Base-by-base conservation (phyloP, 2,329 filamentous ascomycete species). In the Botrytis fragariae region DNA sequence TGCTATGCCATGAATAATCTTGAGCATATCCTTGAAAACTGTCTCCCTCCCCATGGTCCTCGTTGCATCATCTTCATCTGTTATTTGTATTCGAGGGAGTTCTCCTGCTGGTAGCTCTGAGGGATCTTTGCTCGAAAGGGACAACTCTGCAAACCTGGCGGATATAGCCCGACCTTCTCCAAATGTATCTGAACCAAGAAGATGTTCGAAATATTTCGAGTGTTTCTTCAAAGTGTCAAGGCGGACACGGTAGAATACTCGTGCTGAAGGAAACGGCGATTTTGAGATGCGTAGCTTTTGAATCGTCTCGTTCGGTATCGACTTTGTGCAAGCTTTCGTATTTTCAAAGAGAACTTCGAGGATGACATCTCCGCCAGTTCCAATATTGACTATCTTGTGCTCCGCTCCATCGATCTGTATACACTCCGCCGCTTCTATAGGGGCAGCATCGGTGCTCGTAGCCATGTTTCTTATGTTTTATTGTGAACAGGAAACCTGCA, bases 51-150 rank as follows among this genome's bases (percentile, higher is more conserved):
- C 86, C 18, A 88, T 86, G 48, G 86, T 86, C 68, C 83, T 84
- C 12, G 91, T 92, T 35, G 90, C 91, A 74, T 90, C 87, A 74
- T 93, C 92, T 45, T 93, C 88, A 77, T 94, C 90, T 2, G 86
- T 83, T 77, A 94, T 91, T 61, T 83, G 78, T 71, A 94, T 85
- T 79, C 85, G 84, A 3, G 92, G 92, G n/a, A 94, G 84, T 45
- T 88, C 85, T 1, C 81, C 76, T 14, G 83, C 77, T 16, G 85
- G 84, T 3, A 86, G 85, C 62, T 88, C 85, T 25, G 82, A 82
- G 1, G 89, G 84, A 61, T 83, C 83, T 39, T 87, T 77, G 69
- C 86, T 84, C 37, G 82, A 80, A 35, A 75, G 51, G 4, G 83
- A 81, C 25, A 94, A 84, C 5, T 82, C 81, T 8, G 83, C 83